Conservation (phyloP, 148 eudicot genomes). For the Nepenthes gracilis region DNA sequence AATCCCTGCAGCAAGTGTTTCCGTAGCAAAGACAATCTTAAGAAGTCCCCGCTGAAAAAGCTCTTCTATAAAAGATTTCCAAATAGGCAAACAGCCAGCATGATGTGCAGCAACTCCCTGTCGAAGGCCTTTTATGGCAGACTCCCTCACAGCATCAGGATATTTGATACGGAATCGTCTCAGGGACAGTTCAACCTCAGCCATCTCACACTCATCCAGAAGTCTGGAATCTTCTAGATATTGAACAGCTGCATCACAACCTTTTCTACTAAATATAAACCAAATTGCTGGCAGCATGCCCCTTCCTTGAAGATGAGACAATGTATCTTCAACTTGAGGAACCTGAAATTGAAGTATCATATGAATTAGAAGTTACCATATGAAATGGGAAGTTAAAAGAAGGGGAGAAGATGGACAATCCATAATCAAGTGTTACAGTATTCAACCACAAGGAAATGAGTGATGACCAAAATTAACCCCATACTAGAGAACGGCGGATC, state of each 20-base stretch:
- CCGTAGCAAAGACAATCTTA: conserved; percentile 96
- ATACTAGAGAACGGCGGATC: conserved; percentile 85
- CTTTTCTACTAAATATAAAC: conserved; percentile 99
- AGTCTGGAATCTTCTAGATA: conserved; percentile 71
- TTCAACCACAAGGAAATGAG: conserved; percentile 4
- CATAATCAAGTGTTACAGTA: conserved; percentile 5
- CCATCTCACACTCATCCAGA: conserved; percentile 77
- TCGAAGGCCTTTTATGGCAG: conserved; percentile 71
- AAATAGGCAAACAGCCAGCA: conserved; percentile 97
- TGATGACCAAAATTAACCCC: conserved; percentile 8
- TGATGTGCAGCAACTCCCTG: conserved; percentile 96
- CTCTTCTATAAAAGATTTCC: conserved; percentile 96
- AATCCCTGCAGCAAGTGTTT: conserved; percentile 98
- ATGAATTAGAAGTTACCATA: conserved; percentile 1
- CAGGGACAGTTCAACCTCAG: conserved; percentile 81
- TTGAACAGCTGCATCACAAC: conserved; percentile 98
- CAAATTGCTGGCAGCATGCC: conserved; percentile 97
- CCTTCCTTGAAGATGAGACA: conserved; percentile 64
- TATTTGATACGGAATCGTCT: conserved; percentile 69
- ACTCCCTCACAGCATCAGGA: conserved; percentile 96
- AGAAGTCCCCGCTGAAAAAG: conserved; percentile 85
- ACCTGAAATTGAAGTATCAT: conserved; percentile 31
- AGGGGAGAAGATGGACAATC: background rate
- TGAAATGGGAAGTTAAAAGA: background rate
- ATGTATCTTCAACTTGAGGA: conserved; percentile 87